These are phyloP conservation scores for Tricholoma sp. DNA, from an alignment of 768 basidiomycete species.

Conservation along the genomic window DNA sequence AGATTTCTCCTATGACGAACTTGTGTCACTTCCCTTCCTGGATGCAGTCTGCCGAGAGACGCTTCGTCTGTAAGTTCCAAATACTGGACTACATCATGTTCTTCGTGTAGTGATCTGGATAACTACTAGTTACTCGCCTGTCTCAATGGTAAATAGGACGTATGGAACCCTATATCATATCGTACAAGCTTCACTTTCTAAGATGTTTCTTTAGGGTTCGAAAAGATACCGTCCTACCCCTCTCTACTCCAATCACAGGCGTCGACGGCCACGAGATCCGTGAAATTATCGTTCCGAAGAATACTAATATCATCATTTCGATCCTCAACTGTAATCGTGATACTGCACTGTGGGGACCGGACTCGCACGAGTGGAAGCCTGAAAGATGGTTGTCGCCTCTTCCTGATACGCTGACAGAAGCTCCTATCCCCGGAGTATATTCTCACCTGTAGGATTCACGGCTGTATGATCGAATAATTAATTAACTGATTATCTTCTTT, in stretches of 20 bases:
- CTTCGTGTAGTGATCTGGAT: neutral
- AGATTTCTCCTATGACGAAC: slow-evolving; percentile 31
- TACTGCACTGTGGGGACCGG: slow-evolving; percentile 41
- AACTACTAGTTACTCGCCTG: slow-evolving; percentile 10
- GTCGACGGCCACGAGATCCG: slow-evolving; percentile 30
- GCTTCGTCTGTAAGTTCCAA: slow-evolving; percentile 28
- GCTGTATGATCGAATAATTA: neutral
- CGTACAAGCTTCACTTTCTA: neutral
- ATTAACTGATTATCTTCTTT: neutral
- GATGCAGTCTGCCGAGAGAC: slow-evolving; percentile 37
- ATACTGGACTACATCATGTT: neutral
- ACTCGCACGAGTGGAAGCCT: slow-evolving; percentile 45
- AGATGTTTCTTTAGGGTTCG: slow-evolving; percentile 21
- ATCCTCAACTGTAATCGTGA: slow-evolving; percentile 35
- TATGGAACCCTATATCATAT: neutral
- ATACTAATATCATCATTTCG: slow-evolving; percentile 34
- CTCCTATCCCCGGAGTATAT: slow-evolving; percentile 40
- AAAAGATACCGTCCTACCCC: slow-evolving; percentile 35
- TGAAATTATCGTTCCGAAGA: slow-evolving; percentile 33
- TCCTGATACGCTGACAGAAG: slow-evolving; percentile 30
- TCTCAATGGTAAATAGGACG: slow-evolving; percentile 9
- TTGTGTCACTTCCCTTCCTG: slow-evolving; percentile 31
- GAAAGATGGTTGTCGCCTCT: slow-evolving; percentile 42
- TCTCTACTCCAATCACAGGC: slow-evolving; percentile 32
- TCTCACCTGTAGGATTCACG: slow-evolving; percentile 31